A percentile compares a stretch with the other conserved stretches of the same genome.
phyloP scores from a whole-genome alignment of 371 early-diverging fungal species.

The Phascolomyces articulosus region DNA sequence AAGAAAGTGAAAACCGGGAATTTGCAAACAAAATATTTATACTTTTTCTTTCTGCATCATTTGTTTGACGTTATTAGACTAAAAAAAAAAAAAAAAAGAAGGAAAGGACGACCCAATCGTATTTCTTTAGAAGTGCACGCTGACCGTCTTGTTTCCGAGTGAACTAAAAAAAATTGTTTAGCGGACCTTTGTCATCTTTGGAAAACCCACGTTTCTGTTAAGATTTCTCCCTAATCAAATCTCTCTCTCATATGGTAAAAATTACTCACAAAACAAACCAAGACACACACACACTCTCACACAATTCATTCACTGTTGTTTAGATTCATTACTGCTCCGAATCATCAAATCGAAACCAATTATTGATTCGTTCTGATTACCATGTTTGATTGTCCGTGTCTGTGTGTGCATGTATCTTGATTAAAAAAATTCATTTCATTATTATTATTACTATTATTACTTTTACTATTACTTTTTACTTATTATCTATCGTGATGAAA shows the following conservation, averaged over 20 bases:
- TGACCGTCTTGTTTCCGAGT: not conserved
- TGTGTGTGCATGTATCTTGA: too few species aligned
- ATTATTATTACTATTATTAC: too few species aligned
- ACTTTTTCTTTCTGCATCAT: not conserved
- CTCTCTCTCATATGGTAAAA: too few species aligned
- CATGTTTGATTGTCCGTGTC: too few species aligned
- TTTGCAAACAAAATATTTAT: not conserved
- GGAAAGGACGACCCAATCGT: not conserved
- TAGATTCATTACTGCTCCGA: not conserved
- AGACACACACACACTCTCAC: too few species aligned
- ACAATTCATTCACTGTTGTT: too few species aligned
- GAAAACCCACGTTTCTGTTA: not conserved
- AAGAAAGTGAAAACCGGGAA: not conserved
- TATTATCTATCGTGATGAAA: too few species aligned
- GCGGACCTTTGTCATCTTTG: not conserved
- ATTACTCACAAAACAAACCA: too few species aligned
- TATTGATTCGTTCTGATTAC: too few species aligned
- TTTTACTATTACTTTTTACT: too few species aligned
- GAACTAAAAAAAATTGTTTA: not conserved
- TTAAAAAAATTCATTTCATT: too few species aligned
- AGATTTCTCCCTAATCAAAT: too few species aligned
- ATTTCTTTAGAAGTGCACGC: not conserved
- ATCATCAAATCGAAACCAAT: not conserved
- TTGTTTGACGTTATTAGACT: constrained; percentile 1
- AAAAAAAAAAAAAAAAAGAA: not conserved